Evolutionary conservation across 2,329 filamentous ascomycete genomes (phyloP).

Genomic region (Colletotrichum sp.): DNA sequence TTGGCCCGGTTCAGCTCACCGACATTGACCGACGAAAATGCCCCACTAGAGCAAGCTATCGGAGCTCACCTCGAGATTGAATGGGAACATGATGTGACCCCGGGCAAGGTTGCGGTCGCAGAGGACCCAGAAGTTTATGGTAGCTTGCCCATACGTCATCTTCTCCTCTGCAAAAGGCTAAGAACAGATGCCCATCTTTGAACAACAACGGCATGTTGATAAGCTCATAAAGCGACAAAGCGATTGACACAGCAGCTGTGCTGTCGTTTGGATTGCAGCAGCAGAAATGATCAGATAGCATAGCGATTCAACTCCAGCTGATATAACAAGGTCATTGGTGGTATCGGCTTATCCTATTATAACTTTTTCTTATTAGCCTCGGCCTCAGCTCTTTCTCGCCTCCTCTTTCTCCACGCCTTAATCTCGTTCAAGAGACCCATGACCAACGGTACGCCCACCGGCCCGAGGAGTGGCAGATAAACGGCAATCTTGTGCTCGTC

Average conservation of each 20-base stretch:
- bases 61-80: not conserved
- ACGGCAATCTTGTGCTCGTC: conserved; percentile 98
- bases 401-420: conserved; percentile 62
- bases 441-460: conserved; percentile 86
- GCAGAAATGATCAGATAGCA: not conserved
- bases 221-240: not conserved
- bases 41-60: not conserved
- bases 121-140: not conserved
- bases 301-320: not conserved
- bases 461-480: conserved; percentile 89
- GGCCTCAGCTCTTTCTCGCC: conserved; percentile 45
- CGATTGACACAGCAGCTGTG: not conserved
- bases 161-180: not conserved
- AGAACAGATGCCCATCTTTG: not conserved
- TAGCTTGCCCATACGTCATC: not conserved
- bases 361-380: conserved; percentile 37
- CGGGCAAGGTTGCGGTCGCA: not conserved
- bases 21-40: not conserved
- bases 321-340: not conserved
- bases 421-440: conserved; percentile 86
- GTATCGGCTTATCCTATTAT: conserved; percentile 20
- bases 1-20: not conserved
- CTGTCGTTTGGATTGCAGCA: not conserved
- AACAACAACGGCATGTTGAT: not conserved
- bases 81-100: not conserved